Base-by-base conservation (phyloP, 2,329 filamentous ascomycete species). In the Magnaporthiopsis incrustans region DNA sequence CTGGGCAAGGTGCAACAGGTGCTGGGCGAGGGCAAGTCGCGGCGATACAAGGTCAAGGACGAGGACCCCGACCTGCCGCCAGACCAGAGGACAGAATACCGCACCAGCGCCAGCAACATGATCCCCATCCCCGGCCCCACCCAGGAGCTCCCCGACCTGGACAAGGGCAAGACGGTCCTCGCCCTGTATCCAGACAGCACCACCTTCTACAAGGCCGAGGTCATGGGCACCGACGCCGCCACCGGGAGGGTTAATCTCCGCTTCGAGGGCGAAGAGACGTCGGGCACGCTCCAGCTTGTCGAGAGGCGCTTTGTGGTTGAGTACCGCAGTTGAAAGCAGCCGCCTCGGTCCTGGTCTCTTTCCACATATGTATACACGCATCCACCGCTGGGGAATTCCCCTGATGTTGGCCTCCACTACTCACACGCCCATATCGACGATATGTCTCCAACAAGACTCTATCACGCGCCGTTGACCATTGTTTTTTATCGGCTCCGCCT, bases 131-230 rank as follows among this genome's bases (percentile, higher is more conserved):
- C 90, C 2, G 81, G 84, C 67, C 71, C 79, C 68, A 72, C 78
- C 73, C 68, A 78, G 75, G 67, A 85, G 76, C 78, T 89, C 22
- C 77, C 82, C 4, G 81, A 89, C 57, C 83, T 89, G 65, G 85
- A 89, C 50, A 77, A 84, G 56, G 89, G 89, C 59, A 90, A 89
- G 72, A 84, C 86, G 59, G 90, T 94, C 11, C 79, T 94, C 65
- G 91, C 91, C 0, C 78, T 92, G 65, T 95, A 95, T 71, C 91
- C 91, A 0, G 88, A 92, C 69, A 94, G 91, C 1, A 93, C 91
- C 1, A 93, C 90, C 0, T 94, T 95, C 70, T 95, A 95, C 74
- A 88, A 90, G 72, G 91, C 91, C 1, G 89, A 92, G 69, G 90
- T 94, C 11, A 89, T 91, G 76, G 87, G 87, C 50, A 87, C 85